phyloP scores from a whole-genome alignment of 495 filamentous ascomycete species.

The Penicillium ochrochloron region DNA sequence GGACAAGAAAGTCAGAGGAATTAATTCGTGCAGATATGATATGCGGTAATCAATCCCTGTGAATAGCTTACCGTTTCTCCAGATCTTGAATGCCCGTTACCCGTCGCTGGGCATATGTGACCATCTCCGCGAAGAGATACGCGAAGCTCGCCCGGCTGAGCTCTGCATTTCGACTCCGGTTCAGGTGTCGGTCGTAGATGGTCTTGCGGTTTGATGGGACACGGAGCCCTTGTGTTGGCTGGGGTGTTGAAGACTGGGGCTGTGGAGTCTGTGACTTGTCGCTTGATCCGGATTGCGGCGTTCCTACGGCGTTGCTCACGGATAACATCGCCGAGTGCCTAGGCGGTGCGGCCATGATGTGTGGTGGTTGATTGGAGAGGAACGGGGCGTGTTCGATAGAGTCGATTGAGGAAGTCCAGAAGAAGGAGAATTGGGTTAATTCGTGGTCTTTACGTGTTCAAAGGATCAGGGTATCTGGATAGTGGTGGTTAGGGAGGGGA shows the following conservation, averaged over 20 bases:
- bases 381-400: background rate
- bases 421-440: background rate
- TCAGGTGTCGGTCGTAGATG: slow-evolving; percentile 95
- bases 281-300: slow-evolving; percentile 28
- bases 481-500: background rate
- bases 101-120: slow-evolving; percentile 87
- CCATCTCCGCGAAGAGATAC: slow-evolving; percentile 96
- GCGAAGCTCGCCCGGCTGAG: slow-evolving; percentile 92
- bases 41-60: background rate
- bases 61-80: slow-evolving; percentile 74
- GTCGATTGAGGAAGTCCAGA: background rate
- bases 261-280: slow-evolving; percentile 38
- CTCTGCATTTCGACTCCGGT: slow-evolving; percentile 83
- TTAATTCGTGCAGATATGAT: background rate
- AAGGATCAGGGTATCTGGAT: slow-evolving; percentile 1
- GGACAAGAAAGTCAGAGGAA: background rate
- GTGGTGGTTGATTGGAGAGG: slow-evolving; percentile 8
- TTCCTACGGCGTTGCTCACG: slow-evolving; percentile 34
- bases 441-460: background rate
- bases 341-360: slow-evolving; percentile 42
- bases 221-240: slow-evolving; percentile 69
- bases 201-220: slow-evolving; percentile 95
- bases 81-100: slow-evolving; percentile 92
- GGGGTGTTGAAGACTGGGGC: slow-evolving; percentile 40
- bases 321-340: slow-evolving; percentile 47